Evolutionary conservation across 495 filamentous ascomycete species (phyloP), one percentile per base, ranked within the genome.

Genomic region (Aspergillus ostianus): DNA sequence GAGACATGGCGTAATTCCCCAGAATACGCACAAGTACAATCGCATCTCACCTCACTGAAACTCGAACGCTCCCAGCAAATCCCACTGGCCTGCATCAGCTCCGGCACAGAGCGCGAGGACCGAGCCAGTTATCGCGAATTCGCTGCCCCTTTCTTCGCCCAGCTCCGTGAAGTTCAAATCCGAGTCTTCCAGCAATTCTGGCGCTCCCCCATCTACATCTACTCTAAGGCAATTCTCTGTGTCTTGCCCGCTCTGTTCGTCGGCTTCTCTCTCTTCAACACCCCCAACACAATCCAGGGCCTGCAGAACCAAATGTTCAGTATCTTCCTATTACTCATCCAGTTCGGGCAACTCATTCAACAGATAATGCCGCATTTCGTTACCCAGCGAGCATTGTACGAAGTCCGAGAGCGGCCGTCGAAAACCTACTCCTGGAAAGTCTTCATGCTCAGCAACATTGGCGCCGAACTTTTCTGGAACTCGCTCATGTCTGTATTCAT

Each of bases 241-340:
- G 68, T 62, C 46, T 18, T 64, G 80, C 2, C 77, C 90, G 20
- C 80, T 1, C 76, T 92, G n/a, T 92, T 94, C 75, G 90, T 91
- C 67, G 90, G 90, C 20, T 90, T 95, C 74, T 88, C 89, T 51
- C 92, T 95, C 75, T 88, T 82, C 78, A 41, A 64, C 4, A 55
- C 56, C 18, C n/a, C 79, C 47, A 87, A 84, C 68, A 80, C 81
- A 1, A 72, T 85, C 8, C 88, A 92, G 66, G 91, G 90, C 44
- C 82, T 94, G 6, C 90, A 92, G 66, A 92, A 93, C 65, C 88
- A 92, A 65, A 86, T 92, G 71, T 93, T 93, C 65, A 77, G 84
- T 64, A 85, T 94, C 71, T 93, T 96, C 80, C 84, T 91, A 77
- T 73, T 96, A 12, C 71, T 91, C 46, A 89, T 83, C 9, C 81